phyloP scores from a whole-genome alignment of 192 early-diverging fungal genomes.

The Backusella mclennaniae region DNA sequence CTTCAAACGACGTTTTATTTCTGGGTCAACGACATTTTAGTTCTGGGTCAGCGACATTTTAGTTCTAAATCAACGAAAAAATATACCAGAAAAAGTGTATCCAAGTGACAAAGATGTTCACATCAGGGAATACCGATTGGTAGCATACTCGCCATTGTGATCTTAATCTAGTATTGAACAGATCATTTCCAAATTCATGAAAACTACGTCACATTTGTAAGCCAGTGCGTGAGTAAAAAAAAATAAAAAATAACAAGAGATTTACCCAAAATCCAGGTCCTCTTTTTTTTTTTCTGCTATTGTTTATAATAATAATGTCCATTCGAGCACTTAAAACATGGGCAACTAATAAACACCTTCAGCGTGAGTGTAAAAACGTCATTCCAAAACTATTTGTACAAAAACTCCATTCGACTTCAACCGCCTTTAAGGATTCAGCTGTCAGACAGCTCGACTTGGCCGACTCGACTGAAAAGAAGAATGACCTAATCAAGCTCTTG shows the following conservation, averaged over 20 bases:
- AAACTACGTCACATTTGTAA: background rate
- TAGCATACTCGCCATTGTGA: no score
- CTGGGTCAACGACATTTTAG: no score
- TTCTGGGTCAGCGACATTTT: no score
- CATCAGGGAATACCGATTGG: no score
- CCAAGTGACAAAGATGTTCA: no score
- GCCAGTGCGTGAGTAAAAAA: background rate
- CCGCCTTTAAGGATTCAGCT: background rate
- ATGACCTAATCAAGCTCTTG: constrained; percentile 26
- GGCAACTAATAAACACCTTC: background rate
- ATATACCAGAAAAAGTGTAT: no score
- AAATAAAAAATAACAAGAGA: background rate
- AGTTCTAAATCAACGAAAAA: no score
- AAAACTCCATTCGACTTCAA: background rate
- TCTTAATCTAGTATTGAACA: no score
- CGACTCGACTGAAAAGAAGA: background rate
- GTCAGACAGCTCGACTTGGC: background rate
- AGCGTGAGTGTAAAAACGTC: background rate
- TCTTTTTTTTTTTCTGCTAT: background rate
- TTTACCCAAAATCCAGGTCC: background rate
- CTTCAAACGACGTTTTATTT: no score
- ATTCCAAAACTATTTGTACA: background rate
- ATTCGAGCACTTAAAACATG: background rate
- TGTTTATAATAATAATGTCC: background rate
- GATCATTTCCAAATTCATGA: background rate